Evolutionary conservation across 2,329 filamentous ascomycete species (phyloP).

Genomic region (Fusarium tjaetaba): DNA sequence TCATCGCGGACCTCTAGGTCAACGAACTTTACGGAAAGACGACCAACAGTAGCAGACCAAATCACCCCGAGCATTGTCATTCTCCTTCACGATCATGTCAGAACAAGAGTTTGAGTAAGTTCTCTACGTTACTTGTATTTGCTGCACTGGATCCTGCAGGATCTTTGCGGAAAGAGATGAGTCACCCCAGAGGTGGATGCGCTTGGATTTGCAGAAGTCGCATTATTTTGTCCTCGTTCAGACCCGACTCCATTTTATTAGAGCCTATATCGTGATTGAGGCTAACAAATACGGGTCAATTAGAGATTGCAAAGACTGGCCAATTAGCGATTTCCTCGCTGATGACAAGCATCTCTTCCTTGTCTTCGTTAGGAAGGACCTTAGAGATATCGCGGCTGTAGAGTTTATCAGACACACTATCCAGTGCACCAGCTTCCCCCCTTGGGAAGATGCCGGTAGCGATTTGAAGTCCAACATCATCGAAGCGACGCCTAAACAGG

Average conservation of each 20-base stretch:
- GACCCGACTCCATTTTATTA: no score
- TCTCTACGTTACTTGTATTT: neutral
- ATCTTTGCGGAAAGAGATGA: accelerated
- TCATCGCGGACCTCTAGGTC: no score
- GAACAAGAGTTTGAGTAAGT: neutral
- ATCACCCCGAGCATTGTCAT: no score
- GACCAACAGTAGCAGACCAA: neutral
- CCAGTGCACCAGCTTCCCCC: neutral
- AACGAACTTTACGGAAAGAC: no score
- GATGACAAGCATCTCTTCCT: neutral
- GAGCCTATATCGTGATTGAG: no score
- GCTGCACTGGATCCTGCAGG: accelerated
- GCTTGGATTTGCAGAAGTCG: neutral
- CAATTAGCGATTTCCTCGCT: accelerated
- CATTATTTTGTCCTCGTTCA: no score
- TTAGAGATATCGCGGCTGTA: neutral
- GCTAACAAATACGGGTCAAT: neutral
- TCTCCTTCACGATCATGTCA: neutral
- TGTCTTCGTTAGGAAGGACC: neutral
- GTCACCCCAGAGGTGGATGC: neutral
- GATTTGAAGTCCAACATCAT: neutral
- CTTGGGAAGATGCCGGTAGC: neutral
- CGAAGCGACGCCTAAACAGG: neutral
- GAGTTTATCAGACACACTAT: neutral
- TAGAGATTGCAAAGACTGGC: no score